Conservation (phyloP, 768 basidiomycete species). For the Termitomyces heimii region DNA sequence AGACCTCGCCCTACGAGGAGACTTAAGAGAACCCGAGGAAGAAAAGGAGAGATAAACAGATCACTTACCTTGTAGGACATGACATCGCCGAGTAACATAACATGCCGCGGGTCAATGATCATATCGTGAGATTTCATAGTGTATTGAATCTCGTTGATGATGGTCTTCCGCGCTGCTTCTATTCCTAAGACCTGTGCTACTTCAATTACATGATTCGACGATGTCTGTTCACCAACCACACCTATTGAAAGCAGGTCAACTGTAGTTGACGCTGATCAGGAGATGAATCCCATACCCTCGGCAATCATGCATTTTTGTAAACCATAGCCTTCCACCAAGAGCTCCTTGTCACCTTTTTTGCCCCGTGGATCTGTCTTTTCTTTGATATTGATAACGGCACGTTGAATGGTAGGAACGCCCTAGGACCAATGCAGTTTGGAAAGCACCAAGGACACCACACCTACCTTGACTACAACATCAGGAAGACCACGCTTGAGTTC, state of each 20-base stretch:
- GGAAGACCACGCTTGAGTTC: constrained; percentile 81
- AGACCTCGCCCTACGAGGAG: constrained; percentile 75
- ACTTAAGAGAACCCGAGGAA: constrained; percentile 4
- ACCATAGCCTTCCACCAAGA: constrained; percentile 96
- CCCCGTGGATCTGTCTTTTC: constrained; percentile 77
- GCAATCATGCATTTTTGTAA: constrained; percentile 96
- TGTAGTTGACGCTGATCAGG: background rate
- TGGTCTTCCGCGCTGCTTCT: constrained; percentile 90
- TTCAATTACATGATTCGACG: constrained; percentile 97
- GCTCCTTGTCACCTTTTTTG: constrained; percentile 83
- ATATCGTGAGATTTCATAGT: constrained; percentile 98
- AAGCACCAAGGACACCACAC: background rate
- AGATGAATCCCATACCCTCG: constrained; percentile 53
- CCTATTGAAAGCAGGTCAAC: constrained; percentile 37
- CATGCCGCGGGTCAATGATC: constrained; percentile 97
- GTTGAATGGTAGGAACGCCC: constrained; percentile 83
- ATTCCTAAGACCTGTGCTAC: constrained; percentile 95
- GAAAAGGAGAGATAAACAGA: background rate
- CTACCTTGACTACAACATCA: constrained; percentile 86
- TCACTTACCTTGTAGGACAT: constrained; percentile 88
- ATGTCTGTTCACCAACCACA: constrained; percentile 87
- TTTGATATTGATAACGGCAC: constrained; percentile 95
- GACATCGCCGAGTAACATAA: constrained; percentile 97
- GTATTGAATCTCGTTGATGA: constrained; percentile 95
- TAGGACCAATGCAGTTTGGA: constrained; percentile 20